Conservation (phyloP, 805 yeast species). For the Brettanomyces nanus region DNA sequence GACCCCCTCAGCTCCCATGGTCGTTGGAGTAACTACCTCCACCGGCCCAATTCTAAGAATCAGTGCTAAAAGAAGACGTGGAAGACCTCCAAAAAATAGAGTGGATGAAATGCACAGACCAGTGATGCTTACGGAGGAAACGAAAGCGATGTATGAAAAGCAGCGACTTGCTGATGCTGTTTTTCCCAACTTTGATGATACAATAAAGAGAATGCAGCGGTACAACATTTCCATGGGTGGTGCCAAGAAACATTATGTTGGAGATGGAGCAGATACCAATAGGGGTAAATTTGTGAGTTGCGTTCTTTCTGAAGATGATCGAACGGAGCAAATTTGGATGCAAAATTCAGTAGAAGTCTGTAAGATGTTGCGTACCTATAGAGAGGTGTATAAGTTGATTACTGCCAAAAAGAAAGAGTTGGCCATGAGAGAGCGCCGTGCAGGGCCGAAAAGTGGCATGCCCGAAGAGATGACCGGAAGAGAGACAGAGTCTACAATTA, state of each 20-base stretch:
- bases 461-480: too few relatives aligned
- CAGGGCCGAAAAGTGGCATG: background rate
- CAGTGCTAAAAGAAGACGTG: background rate
- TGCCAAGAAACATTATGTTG: background rate
- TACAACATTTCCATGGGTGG: conserved; percentile 1
- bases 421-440: conserved; percentile 1
- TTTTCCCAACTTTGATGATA: background rate
- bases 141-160: background rate
- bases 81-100: background rate
- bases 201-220: background rate
- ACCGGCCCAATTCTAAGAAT: background rate
- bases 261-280: background rate
- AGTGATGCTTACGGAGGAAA: background rate
- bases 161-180: background rate
- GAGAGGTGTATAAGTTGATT: conserved; percentile 5
- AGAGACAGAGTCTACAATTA: background rate
- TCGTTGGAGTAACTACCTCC: too few relatives aligned
- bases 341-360: conserved; percentile 5
- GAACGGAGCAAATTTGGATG: conserved; percentile 3
- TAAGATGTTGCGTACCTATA: conserved; percentile 4
- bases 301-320: background rate
- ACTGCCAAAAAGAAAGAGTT: conserved; percentile 3
- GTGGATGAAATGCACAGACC: background rate
- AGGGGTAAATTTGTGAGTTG: background rate
- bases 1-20: too few relatives aligned